Base-by-base conservation (phyloP, 345 rosid genomes). In the Melaleuca alternifolia region DNA sequence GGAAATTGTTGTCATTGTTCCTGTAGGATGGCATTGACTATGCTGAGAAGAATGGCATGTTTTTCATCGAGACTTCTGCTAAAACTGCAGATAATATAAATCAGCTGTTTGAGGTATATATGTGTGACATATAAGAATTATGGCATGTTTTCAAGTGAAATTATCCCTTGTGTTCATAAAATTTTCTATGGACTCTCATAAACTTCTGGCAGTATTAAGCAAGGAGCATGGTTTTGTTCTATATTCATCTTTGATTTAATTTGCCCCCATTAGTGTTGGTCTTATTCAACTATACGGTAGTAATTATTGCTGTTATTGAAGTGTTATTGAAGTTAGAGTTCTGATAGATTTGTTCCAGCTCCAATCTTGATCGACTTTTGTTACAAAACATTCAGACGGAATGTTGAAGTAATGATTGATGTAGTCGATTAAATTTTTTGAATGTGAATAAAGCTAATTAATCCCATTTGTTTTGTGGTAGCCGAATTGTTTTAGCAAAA, bases 1-100 rank as follows among this genome's bases (percentile, higher is more conserved):
- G 89, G 41, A 62, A 24, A 87, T 28, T 85, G 88, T 33, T 86
- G 86, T 84, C 28, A 33, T 33, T 33, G 7, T 86, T 81, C 30
- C 86, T 88, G 86, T 92, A 97, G 99, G 98, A 95, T 90, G 99
- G 96, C 54, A 90, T 92, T 65, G 97, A 96, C 86, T 95, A 94
- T 88, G 98, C 99, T 10, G 99, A 97, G 96, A 96, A 94, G 91
- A 97, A 97, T 83, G 94, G 98, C 37, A 97, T 97, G 99, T 97
- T 97, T 94, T 97, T 95, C 86, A 96, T 97, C 9, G 99, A 97
- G 95, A 94, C 98, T 53, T 97, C 99, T 50, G 99, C 99, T 51
- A 97, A 97, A 91, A 97, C 99, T 83, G 98, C 99, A 20, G 98
- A 96, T 89, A 97, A 97, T 87, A 96, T 97, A 90, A 95, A 94